Base-by-base conservation (phyloP, 2,329 filamentous ascomycete species). In the Ophiostoma quercus region DNA sequence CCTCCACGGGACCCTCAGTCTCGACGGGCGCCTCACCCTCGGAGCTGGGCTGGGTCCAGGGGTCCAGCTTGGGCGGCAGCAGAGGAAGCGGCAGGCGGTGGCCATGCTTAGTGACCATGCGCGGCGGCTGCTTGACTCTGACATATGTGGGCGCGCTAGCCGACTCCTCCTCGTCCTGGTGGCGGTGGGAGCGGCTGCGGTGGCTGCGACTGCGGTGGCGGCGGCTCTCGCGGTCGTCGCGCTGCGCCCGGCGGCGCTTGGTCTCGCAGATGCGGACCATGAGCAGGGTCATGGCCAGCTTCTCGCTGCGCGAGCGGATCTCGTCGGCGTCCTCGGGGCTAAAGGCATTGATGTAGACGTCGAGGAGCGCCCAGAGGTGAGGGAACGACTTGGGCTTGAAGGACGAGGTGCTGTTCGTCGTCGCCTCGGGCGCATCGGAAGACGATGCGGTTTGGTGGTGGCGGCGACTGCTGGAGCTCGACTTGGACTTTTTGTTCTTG, bases 321-420 rank as follows among this genome's bases (percentile, higher is more conserved):
- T 69, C 67, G 1, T 29, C 34, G 1, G 66, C 69, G 8, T 16
- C 51, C 8, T 54, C 69, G 14, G 39, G 51, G 67, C 68, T 70
- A 11, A 69, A 77, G 34, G 69, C 76, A 5, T 75, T 70, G 65
- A 84, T 80, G 82, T 83, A 85, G 7, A 78, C 78, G 29, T 83
- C 79, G 0, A 85, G 75, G 37, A 83, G 70, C 32, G 76, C 76
- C 68, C 77, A 73, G 7, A 85, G 62, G 32, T 65, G 62, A 7
- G 62, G 62, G 19, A 39, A 39, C 3, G 32, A 12, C 32, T 39
- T 65, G 34, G 62, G 62, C 34, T 22, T 39, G 34, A 65, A 65
- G 8, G 32, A 39, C 4, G 32, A 34, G 22, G 19, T 41, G 32
- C 62, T 16, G 34, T 19, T 19, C 12, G 32, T 34, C 5, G 43